Evolutionary conservation across 164 flowering plant genomes (phyloP), one percentile per base, ranked within the genome.

Genomic region (Warburgia ugandensis): DNA sequence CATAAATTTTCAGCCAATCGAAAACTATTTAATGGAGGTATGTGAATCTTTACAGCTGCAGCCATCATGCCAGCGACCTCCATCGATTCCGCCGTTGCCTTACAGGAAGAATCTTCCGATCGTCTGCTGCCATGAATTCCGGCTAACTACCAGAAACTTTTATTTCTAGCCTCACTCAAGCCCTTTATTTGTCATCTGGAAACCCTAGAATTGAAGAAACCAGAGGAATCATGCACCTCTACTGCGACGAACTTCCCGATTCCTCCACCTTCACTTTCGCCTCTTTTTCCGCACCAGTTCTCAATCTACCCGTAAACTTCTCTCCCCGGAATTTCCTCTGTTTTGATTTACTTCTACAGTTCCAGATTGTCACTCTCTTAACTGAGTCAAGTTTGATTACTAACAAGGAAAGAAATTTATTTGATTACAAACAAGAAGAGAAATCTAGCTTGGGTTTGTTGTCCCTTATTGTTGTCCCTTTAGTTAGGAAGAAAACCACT

Each of bases 191-290:
- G 73, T 82, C 97, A 23, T 94, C 89, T 10, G 95, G 97, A 61
- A 94, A 94, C 82, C 97, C 99, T 73, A 79, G 92, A 69, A 89
- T 94, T 61, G 96, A 86, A 66, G 92, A 84, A 68, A 86, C 80
- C 54, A 69, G 86, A 52, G 97, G 99, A 44, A 66, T 84, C 67
- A 73, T 94, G 81, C 87, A 75, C 61, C 87, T 86, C 43, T 81
- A 52, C 68, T 17, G 22, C 48, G 30, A 42, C 29, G 45, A 52
- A 6, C 28, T 33, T 13, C 16, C 56, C 33, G n/a, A 17, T 12
- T 32, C 43, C 17, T 29, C 36, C 28, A 32, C 10, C 38, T 11
- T 28, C 47, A 12, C 19, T 28, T 20, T 41, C 48, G 12, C 6
- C 29, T 2, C 3, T 3, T 26, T 10, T 12, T 22, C 48, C 31